phyloP scores from a whole-genome alignment of 2,329 filamentous ascomycete species.

The Endoconidiophora laricicola region DNA sequence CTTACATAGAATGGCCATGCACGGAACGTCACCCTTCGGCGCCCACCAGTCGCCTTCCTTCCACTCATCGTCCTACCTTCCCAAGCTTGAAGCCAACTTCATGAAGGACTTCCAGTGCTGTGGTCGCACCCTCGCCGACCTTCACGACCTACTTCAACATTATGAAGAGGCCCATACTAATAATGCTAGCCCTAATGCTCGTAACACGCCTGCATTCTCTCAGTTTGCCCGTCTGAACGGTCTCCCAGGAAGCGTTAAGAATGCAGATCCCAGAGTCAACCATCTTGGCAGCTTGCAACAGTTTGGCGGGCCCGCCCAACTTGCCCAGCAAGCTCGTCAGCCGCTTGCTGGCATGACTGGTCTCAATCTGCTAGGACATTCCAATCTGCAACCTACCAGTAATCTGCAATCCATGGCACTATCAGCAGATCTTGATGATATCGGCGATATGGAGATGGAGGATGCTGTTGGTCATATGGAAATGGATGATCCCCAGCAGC shows the following conservation, averaged over 20 bases:
- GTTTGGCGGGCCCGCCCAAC: constrained; percentile 11
- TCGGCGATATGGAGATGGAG: constrained; percentile 96
- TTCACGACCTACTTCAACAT: constrained; percentile 90
- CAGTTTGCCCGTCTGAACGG: constrained; percentile 20
- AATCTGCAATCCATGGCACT: constrained; percentile 21
- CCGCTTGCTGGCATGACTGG: constrained; percentile 10
- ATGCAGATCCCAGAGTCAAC: neutral
- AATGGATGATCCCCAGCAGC: constrained; percentile 38
- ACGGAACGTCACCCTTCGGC: constrained; percentile 78
- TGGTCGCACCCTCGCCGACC: constrained; percentile 69
- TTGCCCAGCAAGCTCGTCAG: constrained; percentile 14
- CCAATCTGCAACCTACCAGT: constrained; percentile 27
- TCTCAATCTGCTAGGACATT: constrained; percentile 17
- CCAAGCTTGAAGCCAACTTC: constrained; percentile 91
- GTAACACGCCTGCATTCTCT: constrained; percentile 24
- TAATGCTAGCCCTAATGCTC: constrained; percentile 28
- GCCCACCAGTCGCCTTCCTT: constrained; percentile 82
- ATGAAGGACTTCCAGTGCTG: constrained; percentile 97
- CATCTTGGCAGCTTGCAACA: constrained; percentile 9
- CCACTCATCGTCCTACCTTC: constrained; percentile 90
- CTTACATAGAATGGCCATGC: constrained; percentile 66
- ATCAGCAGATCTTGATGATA: constrained; percentile 57
- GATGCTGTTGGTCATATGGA: constrained; percentile 55
- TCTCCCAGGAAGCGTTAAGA: constrained; percentile 1
- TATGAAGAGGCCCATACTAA: constrained; percentile 91